phyloP scores from a whole-genome alignment of 805 yeast species.

The Starmerella lactis-condensi region DNA sequence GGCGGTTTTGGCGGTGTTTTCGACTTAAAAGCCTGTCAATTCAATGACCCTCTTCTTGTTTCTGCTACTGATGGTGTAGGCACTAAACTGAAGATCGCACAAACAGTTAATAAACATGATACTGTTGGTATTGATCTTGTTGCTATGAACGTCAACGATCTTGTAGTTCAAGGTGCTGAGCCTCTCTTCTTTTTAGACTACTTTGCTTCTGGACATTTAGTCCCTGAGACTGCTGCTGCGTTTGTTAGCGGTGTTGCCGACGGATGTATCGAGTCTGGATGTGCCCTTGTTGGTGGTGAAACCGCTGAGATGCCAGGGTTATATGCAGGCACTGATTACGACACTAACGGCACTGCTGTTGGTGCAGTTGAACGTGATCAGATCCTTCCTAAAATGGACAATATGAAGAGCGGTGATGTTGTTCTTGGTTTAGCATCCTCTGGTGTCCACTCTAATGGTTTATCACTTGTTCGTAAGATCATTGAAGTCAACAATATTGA shows the following conservation, averaged over 20 bases:
- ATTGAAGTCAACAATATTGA: slow-evolving; percentile 56
- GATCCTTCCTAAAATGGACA: slow-evolving; percentile 51
- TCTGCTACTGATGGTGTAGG: slow-evolving; percentile 99
- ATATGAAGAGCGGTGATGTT: slow-evolving; percentile 63
- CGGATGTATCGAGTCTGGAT: slow-evolving; percentile 86
- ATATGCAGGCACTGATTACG: slow-evolving; percentile 89
- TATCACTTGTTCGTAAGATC: slow-evolving; percentile 81
- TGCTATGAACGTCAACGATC: slow-evolving; percentile 96
- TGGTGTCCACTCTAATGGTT: slow-evolving; percentile 95
- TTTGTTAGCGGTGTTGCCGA: slow-evolving; percentile 92
- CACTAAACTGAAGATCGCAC: slow-evolving; percentile 88
- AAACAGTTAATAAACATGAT: slow-evolving; percentile 67
- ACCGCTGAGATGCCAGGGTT: slow-evolving; percentile 99
- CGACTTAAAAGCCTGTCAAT: slow-evolving; percentile 78
- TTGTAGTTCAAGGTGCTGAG: slow-evolving; percentile 98
- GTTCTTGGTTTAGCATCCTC: slow-evolving; percentile 73
- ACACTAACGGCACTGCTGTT: slow-evolving; percentile 94
- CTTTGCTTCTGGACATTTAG: slow-evolving; percentile 87
- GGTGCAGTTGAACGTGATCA: slow-evolving; percentile 75
- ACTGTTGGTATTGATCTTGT: slow-evolving; percentile 98
- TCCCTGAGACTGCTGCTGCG: slow-evolving; percentile 61
- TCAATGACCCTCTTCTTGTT: slow-evolving; percentile 54
- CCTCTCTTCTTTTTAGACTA: slow-evolving; percentile 89
- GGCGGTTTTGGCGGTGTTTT: slow-evolving; percentile 98
- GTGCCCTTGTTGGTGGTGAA: slow-evolving; percentile 98